Conservation (phyloP, 2,329 filamentous ascomycete genomes). For the Arthrocladium fulminans region DNA sequence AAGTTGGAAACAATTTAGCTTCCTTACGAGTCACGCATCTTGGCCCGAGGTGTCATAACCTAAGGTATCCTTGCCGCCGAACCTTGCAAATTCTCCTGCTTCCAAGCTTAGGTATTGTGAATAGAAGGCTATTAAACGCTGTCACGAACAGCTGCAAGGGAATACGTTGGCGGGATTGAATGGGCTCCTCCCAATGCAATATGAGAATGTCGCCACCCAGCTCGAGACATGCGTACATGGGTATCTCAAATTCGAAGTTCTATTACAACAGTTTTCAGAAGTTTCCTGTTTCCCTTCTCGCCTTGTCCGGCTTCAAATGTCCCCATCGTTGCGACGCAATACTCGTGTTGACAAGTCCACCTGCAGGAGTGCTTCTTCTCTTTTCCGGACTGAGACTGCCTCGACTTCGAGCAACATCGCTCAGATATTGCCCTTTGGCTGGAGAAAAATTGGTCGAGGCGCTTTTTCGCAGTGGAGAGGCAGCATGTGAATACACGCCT, state of each 20-base stretch:
- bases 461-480: conserved; percentile 75
- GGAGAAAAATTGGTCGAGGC: conserved; percentile 47
- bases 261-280: conserved; percentile 17
- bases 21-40: too few species aligned
- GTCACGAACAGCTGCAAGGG: too few species aligned
- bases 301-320: conserved; percentile 22
- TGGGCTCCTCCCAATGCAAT: too few species aligned
- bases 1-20: too few species aligned
- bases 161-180: too few species aligned
- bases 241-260: background rate
- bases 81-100: too few species aligned
- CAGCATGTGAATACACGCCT: conserved; percentile 69
- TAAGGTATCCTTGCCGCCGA: too few species aligned
- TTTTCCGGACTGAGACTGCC: conserved; percentile 33
- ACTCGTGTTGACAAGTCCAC: conserved; percentile 25
- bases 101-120: too few species aligned
- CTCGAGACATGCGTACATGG: too few species aligned
- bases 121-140: too few species aligned
- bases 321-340: conserved; percentile 29
- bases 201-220: too few species aligned
- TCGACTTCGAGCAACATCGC: conserved; percentile 28
- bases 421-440: conserved; percentile 31
- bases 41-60: too few species aligned
- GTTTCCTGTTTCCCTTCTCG: conserved; percentile 26
- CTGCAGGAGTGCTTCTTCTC: conserved; percentile 31